Base-by-base conservation (phyloP, 2,329 filamentous ascomycete genomes). In the Curvularia sp. region DNA sequence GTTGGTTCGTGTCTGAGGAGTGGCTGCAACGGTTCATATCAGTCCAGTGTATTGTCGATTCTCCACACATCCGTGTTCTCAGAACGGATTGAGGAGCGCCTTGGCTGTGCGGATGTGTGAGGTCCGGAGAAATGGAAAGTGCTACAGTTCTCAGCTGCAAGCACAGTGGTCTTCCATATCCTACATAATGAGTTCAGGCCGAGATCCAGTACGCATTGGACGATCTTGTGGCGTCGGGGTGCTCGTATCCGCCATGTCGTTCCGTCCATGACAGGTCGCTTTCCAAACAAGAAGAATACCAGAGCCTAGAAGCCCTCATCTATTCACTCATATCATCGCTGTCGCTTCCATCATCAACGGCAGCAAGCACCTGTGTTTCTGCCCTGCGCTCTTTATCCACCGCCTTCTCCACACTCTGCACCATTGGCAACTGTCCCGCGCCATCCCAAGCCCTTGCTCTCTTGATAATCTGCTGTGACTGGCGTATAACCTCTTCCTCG, bases 401-500 rank as follows among this genome's bases (percentile, higher is more conserved):
- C 1, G 64, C 62, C 54, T 68, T 67, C 28, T 68, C 61, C 18
- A 72, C 65, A 57, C 68, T 64, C 51, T 67, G 59, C 15, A 71
- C 12, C 50, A 67, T 62, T 1, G 53, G 56, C 31, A 62, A 43
- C 4, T 58, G 58, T 6, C 33, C 61, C 1, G 24, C 26, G 24
- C 52, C 60, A 9, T 74, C 66, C 39, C 57, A 81, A 28, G 84
- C 84, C 71, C 85, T 85, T 52, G 89, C 88, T 30, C 87, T 85
- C 43, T 90, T 80, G 59, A 96, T 88, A 56, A 92, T 85, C 56
- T 84, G 82, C 66, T 90, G 88, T 42, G 92, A 91, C 60, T 91
- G 84, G 4, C 88, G 85, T 69, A 98, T 90, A 35, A 93, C 92
- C 77, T 97, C 93, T 74, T 96, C 89, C 77, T 98, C 93, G 2